Conservation (phyloP, 2,329 filamentous ascomycete genomes). For the Sclerotinia glacialis region DNA sequence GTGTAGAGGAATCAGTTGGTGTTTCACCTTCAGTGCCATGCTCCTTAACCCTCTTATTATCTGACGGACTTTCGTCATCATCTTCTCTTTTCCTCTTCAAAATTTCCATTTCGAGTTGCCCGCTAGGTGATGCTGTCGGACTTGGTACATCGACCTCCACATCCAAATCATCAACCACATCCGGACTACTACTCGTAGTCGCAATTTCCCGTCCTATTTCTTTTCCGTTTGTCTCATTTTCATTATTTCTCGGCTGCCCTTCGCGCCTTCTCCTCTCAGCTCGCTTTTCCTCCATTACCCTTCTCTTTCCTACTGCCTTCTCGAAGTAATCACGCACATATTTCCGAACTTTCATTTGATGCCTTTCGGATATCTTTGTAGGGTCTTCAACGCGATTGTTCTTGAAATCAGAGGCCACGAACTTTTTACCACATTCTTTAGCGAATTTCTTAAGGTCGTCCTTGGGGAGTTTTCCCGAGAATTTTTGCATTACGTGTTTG, state of each 20-base stretch:
- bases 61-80: slow-evolving; percentile 35
- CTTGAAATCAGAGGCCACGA: slow-evolving; percentile 90
- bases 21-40: slow-evolving; percentile 11
- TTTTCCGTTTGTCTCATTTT: slow-evolving; percentile 19
- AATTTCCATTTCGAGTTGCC: slow-evolving; percentile 23
- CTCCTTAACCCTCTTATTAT: slow-evolving; percentile 37
- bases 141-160: slow-evolving; percentile 15
- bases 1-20: slow-evolving; percentile 11
- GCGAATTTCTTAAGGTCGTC: slow-evolving; percentile 66
- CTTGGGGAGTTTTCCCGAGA: slow-evolving; percentile 79
- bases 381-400: slow-evolving; percentile 83
- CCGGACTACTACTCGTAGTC: slow-evolving; percentile 28
- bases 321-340: slow-evolving; percentile 85
- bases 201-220: background rate
- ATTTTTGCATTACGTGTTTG: slow-evolving; percentile 82
- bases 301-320: slow-evolving; percentile 76
- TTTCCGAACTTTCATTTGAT: slow-evolving; percentile 77
- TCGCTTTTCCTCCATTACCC: slow-evolving; percentile 65
- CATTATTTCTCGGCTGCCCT: slow-evolving; percentile 26
- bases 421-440: slow-evolving; percentile 75
- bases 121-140: slow-evolving; percentile 12
- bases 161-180: slow-evolving; percentile 36
- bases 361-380: slow-evolving; percentile 70
- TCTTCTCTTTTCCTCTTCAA: slow-evolving; percentile 63
- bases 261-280: slow-evolving; percentile 42